Evolutionary conservation across 106 monocot species (phyloP).

Genomic region (Apostasia shenzhenica): DNA sequence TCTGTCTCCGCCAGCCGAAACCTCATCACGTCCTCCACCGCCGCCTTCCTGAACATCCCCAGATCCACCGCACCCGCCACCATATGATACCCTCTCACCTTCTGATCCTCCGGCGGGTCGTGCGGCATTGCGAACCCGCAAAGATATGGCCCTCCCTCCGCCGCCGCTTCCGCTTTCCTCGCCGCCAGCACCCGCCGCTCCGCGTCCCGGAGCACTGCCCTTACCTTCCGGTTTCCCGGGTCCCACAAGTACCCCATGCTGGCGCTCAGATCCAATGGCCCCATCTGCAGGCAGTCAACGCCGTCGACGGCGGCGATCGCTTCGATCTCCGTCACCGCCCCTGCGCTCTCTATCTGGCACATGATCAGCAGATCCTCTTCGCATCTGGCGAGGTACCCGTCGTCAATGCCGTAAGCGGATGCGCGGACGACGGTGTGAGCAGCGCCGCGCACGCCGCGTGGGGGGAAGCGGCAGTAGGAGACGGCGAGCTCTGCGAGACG

Average conservation of each 20-base stretch:
- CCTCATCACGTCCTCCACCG: conserved; percentile 63
- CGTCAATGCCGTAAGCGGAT: conserved; percentile 74
- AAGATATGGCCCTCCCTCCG: conserved; percentile 26
- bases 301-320: conserved; percentile 80
- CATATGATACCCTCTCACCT: conserved; percentile 86
- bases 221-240: conserved; percentile 74
- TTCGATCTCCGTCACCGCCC: conserved; percentile 37
- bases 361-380: conserved; percentile 76
- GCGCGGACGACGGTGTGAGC: conserved; percentile 81
- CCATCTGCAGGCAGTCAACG: conserved; percentile 86
- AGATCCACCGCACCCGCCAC: conserved; percentile 74
- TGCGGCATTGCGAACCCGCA: conserved; percentile 82
- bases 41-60: conserved; percentile 65
- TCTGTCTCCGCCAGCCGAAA: conserved; percentile 39
- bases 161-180: conserved; percentile 9
- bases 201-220: conserved; percentile 43
- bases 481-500: conserved; percentile 45
- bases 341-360: conserved; percentile 58
- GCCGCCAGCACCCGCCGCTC: conserved; percentile 47
- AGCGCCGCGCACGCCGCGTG: conserved; percentile 70
- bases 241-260: conserved; percentile 86
- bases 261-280: conserved; percentile 81
- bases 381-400: conserved; percentile 54
- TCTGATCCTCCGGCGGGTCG: conserved; percentile 60
- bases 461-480: conserved; percentile 68